A percentile compares a stretch with the other conserved stretches of the same genome.
phyloP scores from a whole-genome alignment of 2,329 filamentous ascomycete species.

The Neocatenulostroma microsporum region DNA sequence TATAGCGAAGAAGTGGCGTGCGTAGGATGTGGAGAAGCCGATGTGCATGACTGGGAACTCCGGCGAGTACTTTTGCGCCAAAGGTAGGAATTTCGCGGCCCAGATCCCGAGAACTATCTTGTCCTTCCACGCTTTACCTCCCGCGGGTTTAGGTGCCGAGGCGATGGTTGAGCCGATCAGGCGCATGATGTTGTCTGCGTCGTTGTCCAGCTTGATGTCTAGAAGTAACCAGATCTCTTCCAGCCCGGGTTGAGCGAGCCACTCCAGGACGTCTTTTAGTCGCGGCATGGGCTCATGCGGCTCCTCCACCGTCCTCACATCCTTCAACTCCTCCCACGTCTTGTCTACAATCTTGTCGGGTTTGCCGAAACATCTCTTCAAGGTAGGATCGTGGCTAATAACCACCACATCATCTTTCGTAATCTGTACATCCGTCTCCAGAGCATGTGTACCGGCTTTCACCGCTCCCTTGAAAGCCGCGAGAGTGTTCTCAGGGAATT shows the following conservation, averaged over 20 bases:
- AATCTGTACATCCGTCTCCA: constrained; percentile 85
- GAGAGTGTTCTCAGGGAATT: constrained; percentile 80
- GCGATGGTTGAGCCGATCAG: constrained; percentile 57
- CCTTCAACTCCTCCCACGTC: constrained; percentile 65
- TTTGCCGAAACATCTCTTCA: constrained; percentile 77
- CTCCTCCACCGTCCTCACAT: constrained; percentile 57
- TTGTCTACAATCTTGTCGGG: constrained; percentile 65
- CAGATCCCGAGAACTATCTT: constrained; percentile 76
- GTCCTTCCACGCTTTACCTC: constrained; percentile 55
- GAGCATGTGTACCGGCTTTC: constrained; percentile 63
- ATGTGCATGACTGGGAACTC: constrained; percentile 60
- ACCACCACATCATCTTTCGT: constrained; percentile 77
- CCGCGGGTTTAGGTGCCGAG: constrained; percentile 12
- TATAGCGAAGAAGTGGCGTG: constrained; percentile 59
- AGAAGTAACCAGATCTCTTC: constrained; percentile 72
- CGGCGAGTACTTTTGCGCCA: constrained; percentile 56
- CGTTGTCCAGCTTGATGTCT: constrained; percentile 79
- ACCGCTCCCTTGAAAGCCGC: constrained; percentile 67
- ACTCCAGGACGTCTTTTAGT: constrained; percentile 65
- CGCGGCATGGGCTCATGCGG: constrained; percentile 67
- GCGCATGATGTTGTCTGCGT: constrained; percentile 61
- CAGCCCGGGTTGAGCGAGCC: constrained; percentile 55
- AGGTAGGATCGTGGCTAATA: constrained; percentile 57
- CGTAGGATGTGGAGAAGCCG: constrained; percentile 58
- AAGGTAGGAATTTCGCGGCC: constrained; percentile 64